Conservation (phyloP, 202 grass and related monocot genomes). For the Eragrostis tef region DNA sequence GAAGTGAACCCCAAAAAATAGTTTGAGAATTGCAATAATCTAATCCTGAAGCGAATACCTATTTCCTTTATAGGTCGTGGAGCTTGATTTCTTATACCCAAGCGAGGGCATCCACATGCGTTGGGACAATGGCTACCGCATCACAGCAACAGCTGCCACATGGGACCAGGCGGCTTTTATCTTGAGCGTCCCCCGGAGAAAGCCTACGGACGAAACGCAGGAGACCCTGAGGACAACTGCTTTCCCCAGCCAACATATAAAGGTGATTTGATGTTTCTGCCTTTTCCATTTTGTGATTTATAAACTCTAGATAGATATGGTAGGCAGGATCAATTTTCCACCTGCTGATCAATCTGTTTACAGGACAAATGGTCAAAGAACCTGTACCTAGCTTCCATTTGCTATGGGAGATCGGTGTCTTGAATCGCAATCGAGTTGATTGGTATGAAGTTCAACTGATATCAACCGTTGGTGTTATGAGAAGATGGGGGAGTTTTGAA, state of each 20-base stretch:
- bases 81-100: slow-evolving; percentile 97
- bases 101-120: slow-evolving; percentile 95
- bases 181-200: slow-evolving; percentile 79
- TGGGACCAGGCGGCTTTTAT: slow-evolving; percentile 88
- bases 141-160: slow-evolving; percentile 90
- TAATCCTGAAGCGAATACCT: not conserved
- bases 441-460: slow-evolving; percentile 35
- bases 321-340: slow-evolving; percentile 1
- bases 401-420: slow-evolving; percentile 91
- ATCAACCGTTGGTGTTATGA: slow-evolving; percentile 35
- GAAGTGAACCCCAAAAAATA: not conserved
- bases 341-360: slow-evolving; percentile 55
- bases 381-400: slow-evolving; percentile 82
- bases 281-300: not conserved
- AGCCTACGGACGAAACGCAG: slow-evolving; percentile 91
- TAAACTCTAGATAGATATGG: not conserved
- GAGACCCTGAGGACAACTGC: slow-evolving; percentile 93
- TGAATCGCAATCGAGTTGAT: slow-evolving; percentile 51
- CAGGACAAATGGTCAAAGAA: slow-evolving; percentile 98
- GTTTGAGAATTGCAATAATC: not conserved
- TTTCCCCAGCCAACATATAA: slow-evolving; percentile 96
- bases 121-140: slow-evolving; percentile 88
- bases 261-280: slow-evolving; percentile 56
- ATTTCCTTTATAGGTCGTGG: slow-evolving; percentile 71
- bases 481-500: slow-evolving; percentile 46